Evolutionary conservation across 225 moss, liverwort and hornwort genomes (phyloP).

Genomic region (Climacium dendroides): DNA sequence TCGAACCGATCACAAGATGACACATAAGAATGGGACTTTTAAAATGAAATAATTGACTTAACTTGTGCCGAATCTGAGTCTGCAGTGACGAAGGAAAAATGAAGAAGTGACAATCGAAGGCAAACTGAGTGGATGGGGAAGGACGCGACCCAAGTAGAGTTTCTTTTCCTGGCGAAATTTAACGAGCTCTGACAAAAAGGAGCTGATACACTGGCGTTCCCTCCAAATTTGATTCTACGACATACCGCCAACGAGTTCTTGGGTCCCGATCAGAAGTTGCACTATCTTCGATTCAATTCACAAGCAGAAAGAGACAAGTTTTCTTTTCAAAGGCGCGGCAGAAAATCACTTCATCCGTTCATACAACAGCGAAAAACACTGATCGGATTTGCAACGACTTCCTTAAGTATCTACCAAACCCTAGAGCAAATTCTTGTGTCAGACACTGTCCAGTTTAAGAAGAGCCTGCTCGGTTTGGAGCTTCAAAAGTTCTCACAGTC

Average conservation of each 20-base stretch:
- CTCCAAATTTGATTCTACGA: neutral
- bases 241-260: neutral
- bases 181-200: neutral
- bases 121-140: neutral
- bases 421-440: neutral
- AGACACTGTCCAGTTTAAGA: neutral
- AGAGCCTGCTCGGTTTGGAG: neutral
- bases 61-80: neutral
- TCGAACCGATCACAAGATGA: neutral
- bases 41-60: rapidly evolving
- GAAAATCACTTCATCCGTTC: neutral
- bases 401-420: neutral
- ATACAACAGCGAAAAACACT: neutral
- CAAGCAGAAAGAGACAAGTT: neutral
- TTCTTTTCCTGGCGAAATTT: neutral
- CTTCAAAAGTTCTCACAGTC: neutral
- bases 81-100: neutral
- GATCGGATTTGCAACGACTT: neutral
- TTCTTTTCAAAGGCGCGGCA: neutral
- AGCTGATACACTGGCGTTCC: neutral
- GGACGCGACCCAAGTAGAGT: neutral
- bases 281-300: neutral
- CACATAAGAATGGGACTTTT: neutral
- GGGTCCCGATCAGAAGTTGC: too few species aligned
- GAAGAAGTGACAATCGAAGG: neutral